Evolutionary conservation across 1,284 basidiomycete species (phyloP).

Genomic region (Leccinum variabile): DNA sequence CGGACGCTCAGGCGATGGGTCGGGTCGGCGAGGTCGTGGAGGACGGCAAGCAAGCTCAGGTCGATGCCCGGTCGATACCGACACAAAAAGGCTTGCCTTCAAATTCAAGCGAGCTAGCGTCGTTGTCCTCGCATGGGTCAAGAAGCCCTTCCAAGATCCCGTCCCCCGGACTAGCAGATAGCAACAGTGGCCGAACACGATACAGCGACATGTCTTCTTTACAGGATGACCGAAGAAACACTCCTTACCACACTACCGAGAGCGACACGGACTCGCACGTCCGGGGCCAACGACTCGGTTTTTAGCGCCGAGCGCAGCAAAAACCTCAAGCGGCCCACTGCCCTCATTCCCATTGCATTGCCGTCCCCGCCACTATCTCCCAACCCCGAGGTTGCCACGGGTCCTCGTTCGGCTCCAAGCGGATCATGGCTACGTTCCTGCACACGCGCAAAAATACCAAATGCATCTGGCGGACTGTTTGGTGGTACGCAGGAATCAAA

Average conservation of each 20-base stretch:
- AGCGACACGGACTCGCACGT: slow-evolving; percentile 32
- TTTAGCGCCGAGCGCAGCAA: too few relatives aligned
- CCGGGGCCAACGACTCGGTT: slow-evolving; percentile 22
- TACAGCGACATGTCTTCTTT: slow-evolving; percentile 18
- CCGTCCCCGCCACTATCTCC: too few relatives aligned
- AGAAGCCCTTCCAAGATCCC: slow-evolving; percentile 16
- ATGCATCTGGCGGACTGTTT: too few relatives aligned
- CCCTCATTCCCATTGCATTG: too few relatives aligned
- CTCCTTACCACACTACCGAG: slow-evolving; percentile 4
- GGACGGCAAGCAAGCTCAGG: slow-evolving; percentile 95
- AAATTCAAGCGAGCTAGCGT: slow-evolving; percentile 24
- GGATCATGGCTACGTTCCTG: too few relatives aligned
- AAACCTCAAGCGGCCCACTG: too few relatives aligned
- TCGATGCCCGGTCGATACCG: slow-evolving; percentile 42
- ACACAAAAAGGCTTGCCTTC: slow-evolving; percentile 14
- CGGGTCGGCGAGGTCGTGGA: slow-evolving; percentile 97
- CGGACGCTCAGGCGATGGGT: slow-evolving; percentile 98
- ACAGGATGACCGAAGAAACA: slow-evolving; percentile 19
- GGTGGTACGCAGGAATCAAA: too few relatives aligned
- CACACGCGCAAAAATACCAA: too few relatives aligned
- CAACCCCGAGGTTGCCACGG: too few relatives aligned
- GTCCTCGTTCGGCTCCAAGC: too few relatives aligned
- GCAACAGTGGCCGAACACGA: slow-evolving; percentile 8
- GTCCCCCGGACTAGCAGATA: slow-evolving; percentile 18
- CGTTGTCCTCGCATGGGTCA: slow-evolving; percentile 30